Evolutionary conservation across 305 asterid species (phyloP).

Genomic region (Fraxinus sp.): DNA sequence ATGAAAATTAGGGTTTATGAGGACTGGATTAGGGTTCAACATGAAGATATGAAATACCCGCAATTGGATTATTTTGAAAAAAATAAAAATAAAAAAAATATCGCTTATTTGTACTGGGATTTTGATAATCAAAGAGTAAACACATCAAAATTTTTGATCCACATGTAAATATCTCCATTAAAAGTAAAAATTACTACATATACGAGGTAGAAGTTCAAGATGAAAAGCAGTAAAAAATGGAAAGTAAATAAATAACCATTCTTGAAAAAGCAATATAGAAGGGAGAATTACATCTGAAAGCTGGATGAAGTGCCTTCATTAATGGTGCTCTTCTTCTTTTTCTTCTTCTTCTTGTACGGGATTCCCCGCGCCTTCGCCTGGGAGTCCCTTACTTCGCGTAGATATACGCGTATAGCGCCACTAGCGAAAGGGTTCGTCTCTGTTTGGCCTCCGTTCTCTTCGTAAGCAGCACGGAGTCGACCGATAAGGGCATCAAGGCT

Average conservation of each 20-base stretch:
- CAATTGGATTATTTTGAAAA: no score
- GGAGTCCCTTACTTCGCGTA: slow-evolving; percentile 47
- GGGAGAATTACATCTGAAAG: slow-evolving; percentile 32
- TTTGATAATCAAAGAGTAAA: background rate
- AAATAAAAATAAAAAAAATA: no score
- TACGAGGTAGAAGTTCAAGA: background rate
- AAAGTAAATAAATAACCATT: slow-evolving; percentile 13
- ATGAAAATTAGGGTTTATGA: slow-evolving; percentile 30
- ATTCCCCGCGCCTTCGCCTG: slow-evolving; percentile 53
- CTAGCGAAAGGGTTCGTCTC: slow-evolving; percentile 48
- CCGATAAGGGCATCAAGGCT: slow-evolving; percentile 52
- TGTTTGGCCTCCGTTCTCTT: slow-evolving; percentile 41
- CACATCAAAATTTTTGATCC: background rate
- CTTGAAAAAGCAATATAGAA: background rate
- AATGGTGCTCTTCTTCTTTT: slow-evolving; percentile 25
- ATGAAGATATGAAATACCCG: background rate
- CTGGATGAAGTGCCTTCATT: slow-evolving; percentile 18
- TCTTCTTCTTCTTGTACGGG: slow-evolving; percentile 46
- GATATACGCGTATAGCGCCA: slow-evolving; percentile 39
- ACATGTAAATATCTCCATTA: background rate
- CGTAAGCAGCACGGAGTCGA: slow-evolving; percentile 47
- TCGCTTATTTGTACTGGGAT: background rate
- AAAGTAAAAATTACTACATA: background rate
- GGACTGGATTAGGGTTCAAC: slow-evolving; percentile 34
- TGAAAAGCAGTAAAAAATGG: background rate